Percentiles rank a stretch among this genome's conserved stretches.
Evolutionary conservation across 768 basidiomycete genomes (phyloP).

Genomic region (Kwoniella europaea): DNA sequence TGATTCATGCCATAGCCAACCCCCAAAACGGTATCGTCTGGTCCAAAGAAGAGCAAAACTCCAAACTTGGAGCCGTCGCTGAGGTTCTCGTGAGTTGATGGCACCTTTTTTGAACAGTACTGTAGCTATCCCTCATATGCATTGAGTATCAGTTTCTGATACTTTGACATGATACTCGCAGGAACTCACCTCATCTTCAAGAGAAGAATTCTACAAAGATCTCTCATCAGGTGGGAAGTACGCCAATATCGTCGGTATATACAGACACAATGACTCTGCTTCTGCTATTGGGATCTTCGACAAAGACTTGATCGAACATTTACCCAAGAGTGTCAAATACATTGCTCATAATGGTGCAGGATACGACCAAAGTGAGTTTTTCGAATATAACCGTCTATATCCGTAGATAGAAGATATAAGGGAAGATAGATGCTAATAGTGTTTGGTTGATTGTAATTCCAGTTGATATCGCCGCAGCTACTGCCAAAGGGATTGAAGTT

Average conservation of each 20-base stretch:
- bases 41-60: slow-evolving; percentile 75
- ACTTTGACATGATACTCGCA: slow-evolving; percentile 36
- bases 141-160: neutral
- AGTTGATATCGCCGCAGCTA: slow-evolving; percentile 75
- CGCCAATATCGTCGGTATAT: slow-evolving; percentile 73
- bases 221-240: slow-evolving; percentile 70
- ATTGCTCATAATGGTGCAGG: slow-evolving; percentile 35
- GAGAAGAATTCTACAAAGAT: slow-evolving; percentile 71
- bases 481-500: slow-evolving; percentile 63
- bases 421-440: too few relatives aligned
- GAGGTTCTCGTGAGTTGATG: slow-evolving; percentile 72
- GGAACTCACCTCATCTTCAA: slow-evolving; percentile 67
- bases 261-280: slow-evolving; percentile 70
- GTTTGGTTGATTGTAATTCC: neutral
- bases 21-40: slow-evolving; percentile 66
- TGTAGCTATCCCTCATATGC: neutral
- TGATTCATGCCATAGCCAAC: slow-evolving; percentile 33
- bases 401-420: too few relatives aligned
- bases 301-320: slow-evolving; percentile 66
- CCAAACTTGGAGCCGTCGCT: slow-evolving; percentile 70
- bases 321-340: slow-evolving; percentile 26
- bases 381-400: too few relatives aligned
- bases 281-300: slow-evolving; percentile 73
- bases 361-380: slow-evolving; percentile 58
- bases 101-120: neutral